Evolutionary conservation across 441 rosid species (phyloP).

Genomic region (Aquilaria agallochum): DNA sequence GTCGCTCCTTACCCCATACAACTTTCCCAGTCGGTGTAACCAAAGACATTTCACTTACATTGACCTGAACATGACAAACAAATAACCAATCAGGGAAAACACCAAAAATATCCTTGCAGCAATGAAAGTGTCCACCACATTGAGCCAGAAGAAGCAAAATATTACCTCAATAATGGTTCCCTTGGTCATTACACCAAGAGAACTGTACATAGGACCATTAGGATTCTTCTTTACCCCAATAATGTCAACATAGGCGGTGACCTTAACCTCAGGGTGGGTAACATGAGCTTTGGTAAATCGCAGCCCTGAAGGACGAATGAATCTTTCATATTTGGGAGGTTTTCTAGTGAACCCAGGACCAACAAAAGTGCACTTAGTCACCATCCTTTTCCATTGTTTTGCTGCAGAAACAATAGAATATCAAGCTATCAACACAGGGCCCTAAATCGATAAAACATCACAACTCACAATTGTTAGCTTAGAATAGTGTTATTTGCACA

Average conservation of each 20-base stretch:
- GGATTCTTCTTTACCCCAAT: slow-evolving; percentile 93
- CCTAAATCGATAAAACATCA: no score
- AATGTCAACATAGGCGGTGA: slow-evolving; percentile 87
- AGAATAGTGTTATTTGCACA: no score
- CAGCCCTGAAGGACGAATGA: slow-evolving; percentile 90
- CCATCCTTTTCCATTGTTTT: slow-evolving; percentile 95
- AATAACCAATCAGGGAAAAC: no score
- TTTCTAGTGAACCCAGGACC: slow-evolving; percentile 94
- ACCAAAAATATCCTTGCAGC: background rate
- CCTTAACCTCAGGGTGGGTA: slow-evolving; percentile 89
- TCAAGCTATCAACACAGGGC: no score
- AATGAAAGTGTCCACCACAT: background rate
- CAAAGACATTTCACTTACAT: slow-evolving; percentile 90
- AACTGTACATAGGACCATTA: slow-evolving; percentile 90
- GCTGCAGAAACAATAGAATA: slow-evolving; percentile 34
- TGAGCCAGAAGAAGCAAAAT: background rate
- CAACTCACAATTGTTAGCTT: no score
- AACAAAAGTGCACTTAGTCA: slow-evolving; percentile 80
- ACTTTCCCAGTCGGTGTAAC: slow-evolving; percentile 96
- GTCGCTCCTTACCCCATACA: slow-evolving; percentile 74
- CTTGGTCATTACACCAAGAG: slow-evolving; percentile 90
- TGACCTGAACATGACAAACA: slow-evolving; percentile 45
- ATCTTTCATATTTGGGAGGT: slow-evolving; percentile 97
- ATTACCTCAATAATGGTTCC: slow-evolving; percentile 94
- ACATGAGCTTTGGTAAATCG: slow-evolving; percentile 90